Base-by-base conservation (phyloP, 805 yeast genomes). In the Ogataea pignaliae region DNA sequence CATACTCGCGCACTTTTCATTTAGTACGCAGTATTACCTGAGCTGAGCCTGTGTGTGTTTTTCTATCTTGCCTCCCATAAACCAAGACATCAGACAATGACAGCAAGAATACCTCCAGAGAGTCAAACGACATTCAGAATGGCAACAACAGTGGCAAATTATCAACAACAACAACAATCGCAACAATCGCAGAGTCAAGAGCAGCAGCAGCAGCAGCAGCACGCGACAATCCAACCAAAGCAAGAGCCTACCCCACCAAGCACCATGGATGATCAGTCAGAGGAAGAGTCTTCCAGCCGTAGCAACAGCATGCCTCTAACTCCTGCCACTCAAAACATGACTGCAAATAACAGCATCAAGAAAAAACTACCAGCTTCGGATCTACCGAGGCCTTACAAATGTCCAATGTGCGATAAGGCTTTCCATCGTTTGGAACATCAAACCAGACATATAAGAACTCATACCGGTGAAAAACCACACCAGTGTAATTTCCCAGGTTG, bases 401-500 rank as follows among this genome's bases (percentile, higher is more conserved):
- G 97, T 58, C 83, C 90, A 16, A 71, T 85, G 55, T 88, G 97
- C 64, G 81, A 79, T 40, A 86, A 88, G 67, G 88, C 95, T 10
- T 88, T 88, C 62, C 91, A 87, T 63, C 74, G 96, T 48, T 69
- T 88, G 39, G 97, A 88, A 63, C 97, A 88, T 63, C 95, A 87
- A 60, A 88, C 95, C 11, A 75, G 97, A 53, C 97, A 88, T 62
- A 84, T 89, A 53, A 72, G 96, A 45, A 88, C 96, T 10, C 96
- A 88, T 66, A 88, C 97, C 0, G 97, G 97, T 39, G 96, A 88
- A 62, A 86, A 88, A 61, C 96, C 96, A 2, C 93, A 86, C 60
- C 81, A 79, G 40, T 88, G 97, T 65, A 76, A 81, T 15, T 88
- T 76, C 54, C 89, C 93, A 1, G 87, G 87, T n/a, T 88, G 97